Conservation (phyloP, 306 rosid genomes). For the Castanopsis chinensis region DNA sequence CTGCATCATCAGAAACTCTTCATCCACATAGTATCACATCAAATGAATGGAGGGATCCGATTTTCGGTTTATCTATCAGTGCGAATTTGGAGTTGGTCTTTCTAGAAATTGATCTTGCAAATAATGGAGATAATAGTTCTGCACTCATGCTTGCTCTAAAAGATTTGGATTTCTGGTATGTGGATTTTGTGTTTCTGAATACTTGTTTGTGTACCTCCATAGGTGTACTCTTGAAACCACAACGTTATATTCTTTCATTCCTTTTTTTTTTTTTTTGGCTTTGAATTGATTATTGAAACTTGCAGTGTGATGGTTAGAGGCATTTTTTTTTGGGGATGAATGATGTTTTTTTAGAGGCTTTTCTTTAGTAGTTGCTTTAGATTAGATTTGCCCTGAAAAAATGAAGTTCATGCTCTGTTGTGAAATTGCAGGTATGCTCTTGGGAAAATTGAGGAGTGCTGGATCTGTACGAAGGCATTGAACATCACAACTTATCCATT, state of each 20-base stretch:
- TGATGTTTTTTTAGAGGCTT: background rate
- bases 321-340: too few species aligned
- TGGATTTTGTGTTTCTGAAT: background rate
- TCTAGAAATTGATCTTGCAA: constrained; percentile 63
- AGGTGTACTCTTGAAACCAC: background rate
- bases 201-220: background rate
- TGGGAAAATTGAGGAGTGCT: constrained; percentile 45
- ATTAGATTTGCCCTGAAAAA: background rate
- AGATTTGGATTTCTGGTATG: constrained; percentile 53
- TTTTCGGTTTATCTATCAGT: constrained; percentile 43
- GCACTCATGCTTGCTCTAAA: constrained; percentile 45
- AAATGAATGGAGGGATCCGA: constrained; percentile 27
- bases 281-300: background rate
- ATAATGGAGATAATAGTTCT: constrained; percentile 49
- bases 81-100: constrained; percentile 47
- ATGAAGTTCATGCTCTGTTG: constrained; percentile 20
- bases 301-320: background rate
- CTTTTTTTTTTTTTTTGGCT: background rate
- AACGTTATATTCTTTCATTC: background rate
- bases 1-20: constrained; percentile 30
- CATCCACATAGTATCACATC: constrained; percentile 22
- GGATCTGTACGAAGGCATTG: constrained; percentile 47
- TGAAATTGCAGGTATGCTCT: constrained; percentile 50
- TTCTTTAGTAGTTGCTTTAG: background rate
- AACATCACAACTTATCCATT: constrained; percentile 37